Evolutionary conservation across 495 filamentous ascomycete species (phyloP), one percentile per base, ranked within the genome.

Genomic region (Trichoderma gamsii): DNA sequence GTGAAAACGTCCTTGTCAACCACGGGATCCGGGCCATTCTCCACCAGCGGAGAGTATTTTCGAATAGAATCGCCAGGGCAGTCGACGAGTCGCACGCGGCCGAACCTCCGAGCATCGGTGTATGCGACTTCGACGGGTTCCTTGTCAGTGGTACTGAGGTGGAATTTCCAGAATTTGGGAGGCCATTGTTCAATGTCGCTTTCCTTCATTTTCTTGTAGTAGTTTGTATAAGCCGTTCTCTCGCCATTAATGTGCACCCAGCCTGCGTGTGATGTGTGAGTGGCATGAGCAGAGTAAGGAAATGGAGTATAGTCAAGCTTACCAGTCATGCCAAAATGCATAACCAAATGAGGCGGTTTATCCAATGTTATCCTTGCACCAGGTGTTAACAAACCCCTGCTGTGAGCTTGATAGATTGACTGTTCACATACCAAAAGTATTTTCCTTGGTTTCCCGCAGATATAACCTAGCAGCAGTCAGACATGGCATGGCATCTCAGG

Each of bases 21-120:
- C 0, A 97, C 88, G 0, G 95, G 95, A 79, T 99, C 95, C 0
- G 95, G 95, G 1, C 95, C 95, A 73, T 98, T 97, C 71, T 92
- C 89, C 21, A 89, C 88, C 5, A 99, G 81, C 5, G 95, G 95
- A 0, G 85, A 86, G 56, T 88, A 79, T n/a, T 89, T 83, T 65
- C 93, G 79, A 68, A 99, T 95, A 25, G 89, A 81, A 9, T 78
- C 84, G 13, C 85, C 91, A 3, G 86, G 83, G 72, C 90, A 95
- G 77, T 97, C 86, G 12, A 99, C 88, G 12, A 97, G 81, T 11
- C 92, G 86, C 38, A 99, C 85, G 27, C 94, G 81, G 23, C 80
- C 86, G 41, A 99, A 84, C 32, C 95, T 81, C 41, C 95, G 84
- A 43, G 84, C 73, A 76, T 99, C 95, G 2, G 92, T 88, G 78